These are phyloP conservation scores for Blastomyces gilchristii DNA, from an alignment of 2,329 filamentous ascomycete species.

Conservation along the genomic window DNA sequence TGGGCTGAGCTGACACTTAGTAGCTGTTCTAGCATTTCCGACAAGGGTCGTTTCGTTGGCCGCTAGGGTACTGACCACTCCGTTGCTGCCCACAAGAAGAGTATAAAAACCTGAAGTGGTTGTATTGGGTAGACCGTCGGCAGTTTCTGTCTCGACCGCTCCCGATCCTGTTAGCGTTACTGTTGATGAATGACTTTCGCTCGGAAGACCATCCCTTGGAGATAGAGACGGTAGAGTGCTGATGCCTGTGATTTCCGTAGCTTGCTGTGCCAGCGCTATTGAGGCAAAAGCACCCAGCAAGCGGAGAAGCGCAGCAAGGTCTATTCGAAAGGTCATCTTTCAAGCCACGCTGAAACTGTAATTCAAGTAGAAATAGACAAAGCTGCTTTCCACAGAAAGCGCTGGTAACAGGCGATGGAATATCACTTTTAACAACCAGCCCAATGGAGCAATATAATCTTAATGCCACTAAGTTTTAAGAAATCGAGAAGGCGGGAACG, in stretches of 20 bases:
- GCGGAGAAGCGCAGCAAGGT: not conserved
- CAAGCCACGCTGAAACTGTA: not conserved
- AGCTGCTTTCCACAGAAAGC: not conserved
- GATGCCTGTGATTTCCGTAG: not conserved
- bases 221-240: not conserved
- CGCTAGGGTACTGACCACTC: conserved; percentile 16
- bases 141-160: conserved; percentile 14
- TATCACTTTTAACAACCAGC: not conserved
- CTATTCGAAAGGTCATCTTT: not conserved
- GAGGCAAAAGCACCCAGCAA: not conserved
- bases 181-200: conserved; percentile 19
- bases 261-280: conserved; percentile 12
- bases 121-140: conserved; percentile 21
- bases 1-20: conserved; percentile 40
- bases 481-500: too few relatives aligned
- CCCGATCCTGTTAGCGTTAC: conserved; percentile 21
- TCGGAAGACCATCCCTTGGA: conserved; percentile 8
- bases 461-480: too few relatives aligned
- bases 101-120: conserved; percentile 31
- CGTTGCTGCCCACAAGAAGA: conserved; percentile 31
- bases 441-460: not conserved
- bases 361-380: not conserved
- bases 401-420: not conserved
- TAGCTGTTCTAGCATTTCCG: conserved; percentile 40
- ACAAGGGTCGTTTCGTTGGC: conserved; percentile 34